These are phyloP conservation scores for Hyaloscypha variabilis DNA, from an alignment of 495 filamentous ascomycete species.

Conservation along the genomic window DNA sequence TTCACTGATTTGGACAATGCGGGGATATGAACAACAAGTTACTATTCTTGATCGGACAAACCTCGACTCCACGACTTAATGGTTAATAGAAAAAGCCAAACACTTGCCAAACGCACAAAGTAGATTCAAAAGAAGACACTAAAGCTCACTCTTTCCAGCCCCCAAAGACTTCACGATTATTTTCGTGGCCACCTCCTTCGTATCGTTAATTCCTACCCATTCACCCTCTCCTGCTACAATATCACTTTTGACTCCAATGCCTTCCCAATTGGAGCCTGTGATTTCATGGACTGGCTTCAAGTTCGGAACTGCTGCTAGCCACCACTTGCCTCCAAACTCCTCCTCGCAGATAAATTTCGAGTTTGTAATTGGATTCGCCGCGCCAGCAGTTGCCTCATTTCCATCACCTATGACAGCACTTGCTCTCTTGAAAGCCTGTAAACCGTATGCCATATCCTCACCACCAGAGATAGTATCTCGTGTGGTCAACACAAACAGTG, in stretches of 20 bases:
- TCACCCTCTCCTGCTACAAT: conserved; percentile 15
- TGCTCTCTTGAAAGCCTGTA: conserved; percentile 15
- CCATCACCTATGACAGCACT: conserved; percentile 15
- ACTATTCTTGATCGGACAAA: too few species aligned
- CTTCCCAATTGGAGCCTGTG: conserved; percentile 17
- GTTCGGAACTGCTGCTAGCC: not conserved
- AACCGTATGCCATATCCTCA: conserved; percentile 18
- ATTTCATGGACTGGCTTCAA: conserved; percentile 6
- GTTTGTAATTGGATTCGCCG: not conserved
- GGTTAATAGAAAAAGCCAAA: too few species aligned
- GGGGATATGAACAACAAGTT: too few species aligned
- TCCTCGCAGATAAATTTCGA: conserved; percentile 5
- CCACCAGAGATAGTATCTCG: not conserved
- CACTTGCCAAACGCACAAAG: too few species aligned
- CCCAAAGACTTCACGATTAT: not conserved
- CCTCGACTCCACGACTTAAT: too few species aligned
- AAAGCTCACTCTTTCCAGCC: not conserved
- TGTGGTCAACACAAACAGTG: conserved; percentile 11
- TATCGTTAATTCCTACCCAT: conserved; percentile 9
- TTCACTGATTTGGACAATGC: too few species aligned
- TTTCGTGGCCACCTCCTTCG: conserved; percentile 11
- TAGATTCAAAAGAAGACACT: not conserved
- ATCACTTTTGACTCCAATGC: conserved; percentile 13
- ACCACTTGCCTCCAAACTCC: conserved; percentile 15
- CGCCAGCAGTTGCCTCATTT: conserved; percentile 6